These are phyloP conservation scores for Amaranthus tricolor DNA, from an alignment of 179 eudicot species.

Conservation along the genomic window DNA sequence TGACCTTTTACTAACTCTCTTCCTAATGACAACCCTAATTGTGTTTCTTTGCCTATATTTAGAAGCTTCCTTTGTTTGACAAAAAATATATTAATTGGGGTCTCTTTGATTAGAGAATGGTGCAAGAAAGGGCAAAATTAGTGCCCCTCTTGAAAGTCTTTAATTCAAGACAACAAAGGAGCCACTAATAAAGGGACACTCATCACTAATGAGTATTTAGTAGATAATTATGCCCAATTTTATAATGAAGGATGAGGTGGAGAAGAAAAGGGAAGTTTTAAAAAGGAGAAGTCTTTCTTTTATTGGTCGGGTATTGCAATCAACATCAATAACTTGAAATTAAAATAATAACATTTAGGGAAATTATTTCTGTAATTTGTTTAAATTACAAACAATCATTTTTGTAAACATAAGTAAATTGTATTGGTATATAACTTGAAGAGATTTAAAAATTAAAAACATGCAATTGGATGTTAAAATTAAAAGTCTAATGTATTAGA, in stretches of 20 bases:
- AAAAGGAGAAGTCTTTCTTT: constrained; percentile 14
- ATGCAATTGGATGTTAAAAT: too few relatives aligned
- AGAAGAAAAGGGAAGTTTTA: constrained; percentile 10
- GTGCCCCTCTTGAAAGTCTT: constrained; percentile 33
- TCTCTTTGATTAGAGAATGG: constrained; percentile 14
- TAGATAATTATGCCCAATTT: constrained; percentile 29
- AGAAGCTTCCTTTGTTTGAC: constrained; percentile 6
- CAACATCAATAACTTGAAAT: constrained; percentile 24
- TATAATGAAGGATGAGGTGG: constrained; percentile 34
- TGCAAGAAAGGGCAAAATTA: constrained; percentile 7
- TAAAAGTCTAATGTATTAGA: too few relatives aligned
- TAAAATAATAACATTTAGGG: neutral
- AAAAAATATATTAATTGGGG: neutral
- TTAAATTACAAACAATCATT: too few relatives aligned
- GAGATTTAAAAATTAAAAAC: too few relatives aligned
- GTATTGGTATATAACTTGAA: too few relatives aligned
- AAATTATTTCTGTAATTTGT: too few relatives aligned
- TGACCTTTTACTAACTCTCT: constrained; percentile 34
- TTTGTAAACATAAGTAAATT: too few relatives aligned
- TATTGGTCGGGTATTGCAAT: constrained; percentile 36
- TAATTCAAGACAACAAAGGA: constrained; percentile 25
- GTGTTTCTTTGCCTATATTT: neutral
- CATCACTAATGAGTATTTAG: constrained; percentile 35
- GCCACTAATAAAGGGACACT: constrained; percentile 37
- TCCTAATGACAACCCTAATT: constrained; percentile 19